A percentile compares a stretch with the other conserved stretches of the same genome.
Conservation (phyloP, 2,329 filamentous ascomycete genomes). For the Exophiala bonariae region DNA sequence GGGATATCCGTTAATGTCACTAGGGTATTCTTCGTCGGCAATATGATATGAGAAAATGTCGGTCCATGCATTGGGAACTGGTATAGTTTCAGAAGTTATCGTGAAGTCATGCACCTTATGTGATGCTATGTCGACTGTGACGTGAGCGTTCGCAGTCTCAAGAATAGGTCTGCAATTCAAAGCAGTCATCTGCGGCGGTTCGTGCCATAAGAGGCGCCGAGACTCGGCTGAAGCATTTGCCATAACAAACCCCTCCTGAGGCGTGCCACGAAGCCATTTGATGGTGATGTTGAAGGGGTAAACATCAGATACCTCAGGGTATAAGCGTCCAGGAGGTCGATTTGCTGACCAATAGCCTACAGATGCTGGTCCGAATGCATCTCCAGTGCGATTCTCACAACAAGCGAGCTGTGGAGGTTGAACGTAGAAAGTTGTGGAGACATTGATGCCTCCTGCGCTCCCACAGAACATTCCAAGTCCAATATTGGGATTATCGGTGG, state of each 20-base stretch:
- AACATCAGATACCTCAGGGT: neutral
- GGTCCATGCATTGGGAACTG: conserved; percentile 1
- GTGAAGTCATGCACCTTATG: conserved; percentile 1
- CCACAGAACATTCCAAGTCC: neutral
- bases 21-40: neutral
- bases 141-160: conserved; percentile 7
- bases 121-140: conserved; percentile 4
- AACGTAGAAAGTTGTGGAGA: conserved; percentile 2
- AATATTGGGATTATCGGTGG: neutral
- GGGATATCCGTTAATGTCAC: neutral
- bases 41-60: conserved; percentile 3
- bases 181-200: conserved; percentile 2
- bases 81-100: neutral
- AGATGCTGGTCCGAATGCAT: neutral
- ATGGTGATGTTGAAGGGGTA: neutral
- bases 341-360: conserved; percentile 8
- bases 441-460: neutral
- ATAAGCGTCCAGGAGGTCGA: neutral
- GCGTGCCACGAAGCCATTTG: neutral
- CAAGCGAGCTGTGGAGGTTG: neutral
- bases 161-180: conserved; percentile 7
- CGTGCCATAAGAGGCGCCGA: conserved; percentile 1
- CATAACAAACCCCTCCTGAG: neutral
- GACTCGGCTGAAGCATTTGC: neutral
- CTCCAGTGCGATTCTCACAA: conserved; percentile 2